These are phyloP conservation scores for Conoideocrella luteorostrata DNA, from an alignment of 2,329 filamentous ascomycete species.

Conservation along the genomic window DNA sequence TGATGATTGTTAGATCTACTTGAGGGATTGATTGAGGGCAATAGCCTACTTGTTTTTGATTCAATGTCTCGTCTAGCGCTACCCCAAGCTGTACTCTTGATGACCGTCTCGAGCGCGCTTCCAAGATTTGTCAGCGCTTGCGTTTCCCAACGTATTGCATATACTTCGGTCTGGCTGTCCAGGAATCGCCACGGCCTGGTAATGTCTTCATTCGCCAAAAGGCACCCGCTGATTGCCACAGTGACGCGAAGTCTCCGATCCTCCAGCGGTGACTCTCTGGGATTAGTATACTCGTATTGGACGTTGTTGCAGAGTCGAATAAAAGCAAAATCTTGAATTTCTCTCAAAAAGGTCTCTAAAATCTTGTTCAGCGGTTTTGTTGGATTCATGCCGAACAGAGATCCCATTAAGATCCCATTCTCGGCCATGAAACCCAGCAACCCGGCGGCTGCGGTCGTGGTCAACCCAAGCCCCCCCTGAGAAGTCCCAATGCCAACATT, in stretches of 20 bases:
- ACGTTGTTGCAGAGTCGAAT: slow-evolving; percentile 58
- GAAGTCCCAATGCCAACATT: slow-evolving; percentile 74
- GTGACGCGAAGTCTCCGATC: slow-evolving; percentile 71
- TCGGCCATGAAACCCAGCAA: slow-evolving; percentile 76
- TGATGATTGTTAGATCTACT: slow-evolving; percentile 16
- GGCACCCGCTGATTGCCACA: slow-evolving; percentile 77
- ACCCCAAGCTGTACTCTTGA: slow-evolving; percentile 76
- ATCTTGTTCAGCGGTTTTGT: slow-evolving; percentile 76
- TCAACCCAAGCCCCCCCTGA: slow-evolving; percentile 70
- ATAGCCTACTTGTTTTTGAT: slow-evolving; percentile 39
- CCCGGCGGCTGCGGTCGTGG: slow-evolving; percentile 65
- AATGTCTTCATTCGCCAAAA: slow-evolving; percentile 65
- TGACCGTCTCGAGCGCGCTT: slow-evolving; percentile 66
- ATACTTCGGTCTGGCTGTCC: slow-evolving; percentile 67
- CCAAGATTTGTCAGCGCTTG: slow-evolving; percentile 73
- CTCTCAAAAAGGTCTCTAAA: slow-evolving; percentile 80
- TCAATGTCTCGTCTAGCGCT: slow-evolving; percentile 51
- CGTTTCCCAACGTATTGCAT: slow-evolving; percentile 78
- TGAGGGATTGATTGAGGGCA: background rate
- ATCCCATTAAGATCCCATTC: slow-evolving; percentile 72
- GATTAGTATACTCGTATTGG: slow-evolving; percentile 36
- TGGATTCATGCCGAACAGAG: slow-evolving; percentile 87
- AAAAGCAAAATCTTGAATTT: slow-evolving; percentile 85
- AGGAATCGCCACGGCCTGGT: slow-evolving; percentile 69
- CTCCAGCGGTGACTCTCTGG: slow-evolving; percentile 44